Evolutionary conservation across 805 yeast species (phyloP), one percentile per base, ranked within the genome.

Genomic region (Candida verbasci): DNA sequence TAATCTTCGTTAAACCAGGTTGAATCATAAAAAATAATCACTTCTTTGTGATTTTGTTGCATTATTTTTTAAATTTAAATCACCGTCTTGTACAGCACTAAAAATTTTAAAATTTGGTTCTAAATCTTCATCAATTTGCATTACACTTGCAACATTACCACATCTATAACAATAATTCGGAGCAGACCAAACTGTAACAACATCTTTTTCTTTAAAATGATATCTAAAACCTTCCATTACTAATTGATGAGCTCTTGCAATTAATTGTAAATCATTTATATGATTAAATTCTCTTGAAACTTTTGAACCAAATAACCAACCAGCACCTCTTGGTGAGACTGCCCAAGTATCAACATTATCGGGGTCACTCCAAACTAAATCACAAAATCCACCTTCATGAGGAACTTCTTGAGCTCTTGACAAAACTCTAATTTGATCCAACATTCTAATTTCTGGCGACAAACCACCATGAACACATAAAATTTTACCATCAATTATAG

Each of bases 321-420:
- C 98, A 0, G 98, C 98, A 43, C 98, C 98, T 55, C 98, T 76
- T 22, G 97, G 96, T 18, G 94, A 82, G 15, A 93, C 96, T 16
- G 95, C 96, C 98, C 98, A 91, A 9, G 96, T 86, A 50, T 87
- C 96, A 29, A 89, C 96, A 52, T 89, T 89, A 58, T 91, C 97
- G 1, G 98, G 98, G 55, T 91, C 98, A 15, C 94, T 82, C 98
- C 98, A 91, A 26, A 91, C 89, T 51, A 91, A 74, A 60, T 91
- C 98, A 56, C 97, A 93, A 60, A 91, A 91, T 2, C 97, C 97
- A 49, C 98, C 98, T 65, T 91, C 98, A 58, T 93, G 97, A 3
- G 98, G 98, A 32, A 91, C 96, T 62, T 91, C 97, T 62, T 91
- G 97, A 3, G 97, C 97, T 53, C 98, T 74, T 36, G 93, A 83